Conservation (phyloP, 371 early-diverging fungal genomes). For the Mucor mucedo region DNA sequence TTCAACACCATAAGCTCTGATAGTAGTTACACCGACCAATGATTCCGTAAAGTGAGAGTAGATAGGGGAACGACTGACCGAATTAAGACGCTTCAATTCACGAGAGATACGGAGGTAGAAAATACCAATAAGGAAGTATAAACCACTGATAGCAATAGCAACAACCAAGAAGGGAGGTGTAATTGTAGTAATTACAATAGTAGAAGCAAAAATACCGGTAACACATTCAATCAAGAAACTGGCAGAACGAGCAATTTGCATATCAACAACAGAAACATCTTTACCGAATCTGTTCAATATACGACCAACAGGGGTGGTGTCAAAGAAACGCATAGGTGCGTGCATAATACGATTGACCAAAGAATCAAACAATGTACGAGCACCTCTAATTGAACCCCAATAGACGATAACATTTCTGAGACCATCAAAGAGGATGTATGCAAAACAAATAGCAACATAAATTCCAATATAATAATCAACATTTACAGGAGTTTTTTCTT, state of each 20-base stretch:
- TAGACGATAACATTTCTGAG: slow-evolving; percentile 37
- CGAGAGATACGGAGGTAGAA: slow-evolving; percentile 76
- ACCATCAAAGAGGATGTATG: slow-evolving; percentile 19
- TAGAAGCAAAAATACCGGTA: slow-evolving; percentile 58
- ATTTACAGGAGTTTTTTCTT: slow-evolving; percentile 23
- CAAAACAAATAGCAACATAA: slow-evolving; percentile 24
- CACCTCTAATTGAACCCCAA: slow-evolving; percentile 64
- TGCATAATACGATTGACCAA: slow-evolving; percentile 63
- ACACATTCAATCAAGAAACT: slow-evolving; percentile 39
- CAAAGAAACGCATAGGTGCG: slow-evolving; percentile 86
- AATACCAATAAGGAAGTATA: slow-evolving; percentile 49
- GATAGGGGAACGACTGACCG: slow-evolving; percentile 76
- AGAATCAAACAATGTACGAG: slow-evolving; percentile 55
- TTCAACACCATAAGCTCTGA: slow-evolving; percentile 76
- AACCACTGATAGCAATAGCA: slow-evolving; percentile 32
- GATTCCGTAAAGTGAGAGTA: slow-evolving; percentile 80
- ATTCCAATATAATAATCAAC: slow-evolving; percentile 36
- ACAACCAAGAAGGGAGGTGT: slow-evolving; percentile 63
- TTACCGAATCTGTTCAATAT: slow-evolving; percentile 90
- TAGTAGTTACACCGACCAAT: slow-evolving; percentile 63
- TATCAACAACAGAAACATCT: slow-evolving; percentile 45
- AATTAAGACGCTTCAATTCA: slow-evolving; percentile 81
- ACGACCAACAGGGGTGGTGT: slow-evolving; percentile 91
- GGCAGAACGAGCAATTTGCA: slow-evolving; percentile 40
- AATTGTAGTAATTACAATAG: slow-evolving; percentile 63